Conservation (phyloP, 345 rosid species). For the Heritiera littoralis region DNA sequence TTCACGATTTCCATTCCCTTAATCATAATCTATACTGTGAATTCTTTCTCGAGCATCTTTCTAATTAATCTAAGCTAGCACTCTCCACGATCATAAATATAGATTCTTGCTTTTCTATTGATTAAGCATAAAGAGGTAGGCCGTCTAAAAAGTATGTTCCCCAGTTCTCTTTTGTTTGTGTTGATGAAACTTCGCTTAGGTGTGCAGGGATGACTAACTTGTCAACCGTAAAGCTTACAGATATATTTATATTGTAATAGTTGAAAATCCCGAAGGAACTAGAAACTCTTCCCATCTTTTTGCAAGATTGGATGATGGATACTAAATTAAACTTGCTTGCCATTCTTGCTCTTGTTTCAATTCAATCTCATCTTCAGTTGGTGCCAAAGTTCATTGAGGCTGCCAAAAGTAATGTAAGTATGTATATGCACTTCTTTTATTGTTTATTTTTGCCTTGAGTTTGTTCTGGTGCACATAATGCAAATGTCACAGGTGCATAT, state of each 20-base stretch:
- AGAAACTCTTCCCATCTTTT: not conserved
- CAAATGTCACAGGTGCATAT: constrained; percentile 33
- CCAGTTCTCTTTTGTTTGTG: not conserved
- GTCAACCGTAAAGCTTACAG: not conserved
- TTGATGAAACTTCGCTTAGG: not conserved
- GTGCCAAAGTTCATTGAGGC: not conserved
- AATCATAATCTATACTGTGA: no score
- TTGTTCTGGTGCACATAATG: not conserved
- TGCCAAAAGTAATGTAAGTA: constrained; percentile 13
- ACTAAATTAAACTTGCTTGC: not conserved
- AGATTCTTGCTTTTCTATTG: no score
- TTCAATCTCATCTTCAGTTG: not conserved
- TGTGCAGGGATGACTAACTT: not conserved
- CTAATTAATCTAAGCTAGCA: no score
- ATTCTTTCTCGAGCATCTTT: no score
- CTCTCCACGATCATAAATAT: no score
- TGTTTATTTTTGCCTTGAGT: not conserved
- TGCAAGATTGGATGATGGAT: not conserved
- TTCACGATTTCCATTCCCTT: no score
- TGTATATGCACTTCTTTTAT: not conserved
- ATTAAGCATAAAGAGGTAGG: no score
- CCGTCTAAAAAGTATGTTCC: not conserved
- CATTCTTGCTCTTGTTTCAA: constrained; percentile 4
- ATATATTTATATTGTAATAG: not conserved
- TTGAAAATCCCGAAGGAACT: not conserved